Evolutionary conservation across 495 filamentous ascomycete genomes (phyloP), one percentile per base, ranked within the genome.

Genomic region (Talaromyces thailandensis): DNA sequence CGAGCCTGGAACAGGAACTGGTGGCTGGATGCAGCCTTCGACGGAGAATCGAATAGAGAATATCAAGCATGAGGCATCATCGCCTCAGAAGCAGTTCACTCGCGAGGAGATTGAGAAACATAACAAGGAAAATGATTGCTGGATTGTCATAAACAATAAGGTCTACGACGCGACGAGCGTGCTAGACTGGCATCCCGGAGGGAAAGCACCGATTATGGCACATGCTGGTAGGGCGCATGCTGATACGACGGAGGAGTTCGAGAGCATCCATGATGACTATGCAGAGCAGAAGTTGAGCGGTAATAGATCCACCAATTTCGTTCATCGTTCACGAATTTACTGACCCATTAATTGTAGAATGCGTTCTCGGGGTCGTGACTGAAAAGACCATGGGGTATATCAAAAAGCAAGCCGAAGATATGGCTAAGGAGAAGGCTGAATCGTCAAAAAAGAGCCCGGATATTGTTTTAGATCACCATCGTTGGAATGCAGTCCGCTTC

Each of bases 121-220:
- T 66, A 75, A 82, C 66, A 88, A 84, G 14, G 76, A 76, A 6
- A 79, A 84, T 57, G 88, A 94, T 67, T 93, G 86, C 70, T 96
- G 84, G 82, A 91, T 96, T 62, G 88, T 89, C 67, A 83, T 92
- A 63, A 84, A 84, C 63, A 92, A 89, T 50, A 84, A 82, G 37
- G 91, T 96, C n/a, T 96, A 95, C 73, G 91, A 96, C 70, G 82
- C 93, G 45, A 78, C 87, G 3, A 84, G 62, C 23, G 68, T 70
- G 2, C 35, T 72, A 7, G 56, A 58, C 5, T 68, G 64, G 63
- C 71, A 73, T 63, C 71, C 71, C 6, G 71, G 71, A 18, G 70
- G 71, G 23, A 75, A 73, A 43, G 68, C 62, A 2, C 58, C 73
- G 11, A 71, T 73, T 25, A 31, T 75, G 50, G 65, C 65, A 25